Conservation (phyloP, 2,329 filamentous ascomycete genomes). For the Penicillium sp. region DNA sequence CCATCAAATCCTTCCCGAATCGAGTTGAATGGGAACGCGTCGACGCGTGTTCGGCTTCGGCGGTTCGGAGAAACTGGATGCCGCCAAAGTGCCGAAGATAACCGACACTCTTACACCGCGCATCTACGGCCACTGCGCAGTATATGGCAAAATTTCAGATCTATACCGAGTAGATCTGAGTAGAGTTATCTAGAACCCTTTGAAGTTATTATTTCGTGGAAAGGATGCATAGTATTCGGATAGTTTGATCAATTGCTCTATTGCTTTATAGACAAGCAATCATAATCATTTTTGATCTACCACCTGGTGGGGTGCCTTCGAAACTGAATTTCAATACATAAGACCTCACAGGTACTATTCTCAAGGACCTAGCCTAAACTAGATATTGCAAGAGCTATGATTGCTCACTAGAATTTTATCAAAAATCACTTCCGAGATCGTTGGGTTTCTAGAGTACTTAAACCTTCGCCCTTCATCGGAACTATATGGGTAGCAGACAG, state of each 20-base stretch:
- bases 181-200: background rate
- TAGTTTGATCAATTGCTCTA: background rate
- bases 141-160: constrained; percentile 7
- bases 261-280: background rate
- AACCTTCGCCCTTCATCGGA: background rate
- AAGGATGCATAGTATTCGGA: background rate
- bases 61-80: constrained; percentile 19
- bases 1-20: constrained; percentile 17
- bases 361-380: background rate
- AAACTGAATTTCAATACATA: background rate
- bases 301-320: background rate
- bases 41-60: constrained; percentile 23
- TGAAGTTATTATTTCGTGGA: background rate
- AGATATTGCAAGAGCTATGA: no score
- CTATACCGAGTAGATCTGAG: background rate
- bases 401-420: no score
- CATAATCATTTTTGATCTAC: background rate
- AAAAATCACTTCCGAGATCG: background rate
- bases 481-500: background rate
- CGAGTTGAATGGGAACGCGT: constrained; percentile 20
- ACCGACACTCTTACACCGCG: constrained; percentile 6
- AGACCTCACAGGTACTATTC: background rate
- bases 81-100: constrained; percentile 23
- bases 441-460: background rate
- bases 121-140: background rate